Conservation (phyloP, 768 basidiomycete species). For the Sarcodon aspratus region DNA sequence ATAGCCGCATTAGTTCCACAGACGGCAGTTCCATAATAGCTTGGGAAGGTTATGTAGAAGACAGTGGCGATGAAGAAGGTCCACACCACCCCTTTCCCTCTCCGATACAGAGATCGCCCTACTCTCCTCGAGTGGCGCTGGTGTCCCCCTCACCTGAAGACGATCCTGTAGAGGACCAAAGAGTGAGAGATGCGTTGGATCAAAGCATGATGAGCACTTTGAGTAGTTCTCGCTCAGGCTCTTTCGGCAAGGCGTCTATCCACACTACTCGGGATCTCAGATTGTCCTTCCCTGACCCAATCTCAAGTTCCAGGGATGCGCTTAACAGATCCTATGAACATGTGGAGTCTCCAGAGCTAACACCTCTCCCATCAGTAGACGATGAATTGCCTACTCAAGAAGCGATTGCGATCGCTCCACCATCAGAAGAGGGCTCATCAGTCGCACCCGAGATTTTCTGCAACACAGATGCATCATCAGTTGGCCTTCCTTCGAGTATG, state of each 20-base stretch:
- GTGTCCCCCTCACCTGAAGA: constrained; percentile 15
- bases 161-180: constrained; percentile 50
- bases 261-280: constrained; percentile 62
- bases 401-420: background rate
- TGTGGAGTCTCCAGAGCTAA: constrained; percentile 28
- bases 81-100: constrained; percentile 4
- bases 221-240: constrained; percentile 60
- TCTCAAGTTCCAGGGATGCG: constrained; percentile 60
- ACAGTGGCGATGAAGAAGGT: constrained; percentile 37
- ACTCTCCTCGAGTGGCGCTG: background rate
- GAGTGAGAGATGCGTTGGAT: constrained; percentile 64
- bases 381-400: constrained; percentile 5
- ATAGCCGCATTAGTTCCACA: constrained; percentile 57
- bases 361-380: constrained; percentile 11
- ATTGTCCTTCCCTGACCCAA: constrained; percentile 75
- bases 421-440: background rate
- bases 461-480: constrained; percentile 2
- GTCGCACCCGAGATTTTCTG: constrained; percentile 19
- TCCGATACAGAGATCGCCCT: background rate
- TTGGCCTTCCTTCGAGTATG: too few species aligned
- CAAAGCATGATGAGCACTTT: constrained; percentile 78
- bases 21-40: constrained; percentile 54
- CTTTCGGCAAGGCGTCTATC: constrained; percentile 37
- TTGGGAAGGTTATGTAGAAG: constrained; percentile 71
- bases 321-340: constrained; percentile 46